Evolutionary conservation across 2,329 filamentous ascomycete species (phyloP), one percentile per base, ranked within the genome.

Genomic region (Ophiostoma ips): DNA sequence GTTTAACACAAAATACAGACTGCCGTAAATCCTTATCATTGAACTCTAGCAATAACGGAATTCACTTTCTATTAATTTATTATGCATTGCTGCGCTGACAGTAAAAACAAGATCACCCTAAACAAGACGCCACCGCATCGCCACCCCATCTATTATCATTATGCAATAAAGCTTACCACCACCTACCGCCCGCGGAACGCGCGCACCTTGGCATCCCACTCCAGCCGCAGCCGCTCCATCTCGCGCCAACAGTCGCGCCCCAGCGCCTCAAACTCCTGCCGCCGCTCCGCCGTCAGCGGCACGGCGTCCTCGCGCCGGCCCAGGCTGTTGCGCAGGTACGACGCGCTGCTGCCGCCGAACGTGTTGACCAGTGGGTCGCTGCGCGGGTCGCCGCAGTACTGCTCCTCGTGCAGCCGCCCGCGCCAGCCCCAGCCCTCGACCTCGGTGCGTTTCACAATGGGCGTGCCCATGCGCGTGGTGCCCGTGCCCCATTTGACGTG

Each of bases 391-490:
- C 66, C 62, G 46, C 60, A 60, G 35, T 46, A 65, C 35, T 70
- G 67, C 55, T 70, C 71, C 31, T 68, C 64, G 55, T 72, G 71
- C n/a, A 72, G 68, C 10, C 65, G 68, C 50, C 83, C 81, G 55
- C 77, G 69, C 65, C 80, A 83, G 0, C 87, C 89, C 88, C 89
- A 95, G 8, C 87, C 86, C 40, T 86, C 80, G 3, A 94, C 82
- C 64, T 95, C 87, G 1, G 88, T 94, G 59, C 79, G 78, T 64
- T 82, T 83, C 5, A 87, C 77, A 36, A 73, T 68, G 4, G 47
- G 28, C 52, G 76, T 73, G 18, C 71, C 66, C 0, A 83, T 80
- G 11, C 74, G 63, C 55, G 82, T 75, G 9, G 75, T 75, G n/a
- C 78, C 76, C 30, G 83, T 84, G 3, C 90, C 90, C 90, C 90